Evolutionary conservation across 805 yeast species (phyloP), one percentile per base, ranked within the genome.

Genomic region (Metschnikowia sp.): DNA sequence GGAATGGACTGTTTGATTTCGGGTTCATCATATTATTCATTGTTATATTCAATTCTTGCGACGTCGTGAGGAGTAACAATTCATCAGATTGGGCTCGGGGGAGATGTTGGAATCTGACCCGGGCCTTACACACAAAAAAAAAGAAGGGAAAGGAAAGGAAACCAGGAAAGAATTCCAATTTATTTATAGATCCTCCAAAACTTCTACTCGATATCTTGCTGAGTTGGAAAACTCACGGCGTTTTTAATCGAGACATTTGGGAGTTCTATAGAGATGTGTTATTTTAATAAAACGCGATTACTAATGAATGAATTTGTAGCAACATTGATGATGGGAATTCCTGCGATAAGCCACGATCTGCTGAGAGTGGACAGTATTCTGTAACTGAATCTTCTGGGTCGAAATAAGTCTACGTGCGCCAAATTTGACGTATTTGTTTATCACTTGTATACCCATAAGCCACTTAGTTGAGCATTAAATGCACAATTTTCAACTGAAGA

Each of bases 191-290:
- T 45, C 51, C 50, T 46, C 47, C 48, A 43, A 45, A 51, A 46
- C 41, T 46, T 50, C 54, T 50, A 50, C 53, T 59, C 49, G 45
- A 49, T 54, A 46, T 51, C 49, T 52, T 54, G 45, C 56, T 52
- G 49, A 44, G 48, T 51, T 50, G 42, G 43, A 50, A 42, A 40
- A 49, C 40, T 43, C 52, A 51, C 52, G 55, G 56, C 51, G 48
- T 54, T 45, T 44, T 44, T 69, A 72, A 65, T 68, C 69, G 69
- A 70, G 75, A 69, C 75, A 68, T 69, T 68, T 70, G 69, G 70
- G 45, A 43, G 60, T 55, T 58, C 56, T 57, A 60, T 58, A 60
- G 62, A 63, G 59, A 54, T 56, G 58, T 60, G 52, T 52, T 55
- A 53, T 54, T 54, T 53, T 55, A 56, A 54, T 57, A 48, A 56